Conservation (phyloP, 2,329 filamentous ascomycete species). For the Diaporthe citri region DNA sequence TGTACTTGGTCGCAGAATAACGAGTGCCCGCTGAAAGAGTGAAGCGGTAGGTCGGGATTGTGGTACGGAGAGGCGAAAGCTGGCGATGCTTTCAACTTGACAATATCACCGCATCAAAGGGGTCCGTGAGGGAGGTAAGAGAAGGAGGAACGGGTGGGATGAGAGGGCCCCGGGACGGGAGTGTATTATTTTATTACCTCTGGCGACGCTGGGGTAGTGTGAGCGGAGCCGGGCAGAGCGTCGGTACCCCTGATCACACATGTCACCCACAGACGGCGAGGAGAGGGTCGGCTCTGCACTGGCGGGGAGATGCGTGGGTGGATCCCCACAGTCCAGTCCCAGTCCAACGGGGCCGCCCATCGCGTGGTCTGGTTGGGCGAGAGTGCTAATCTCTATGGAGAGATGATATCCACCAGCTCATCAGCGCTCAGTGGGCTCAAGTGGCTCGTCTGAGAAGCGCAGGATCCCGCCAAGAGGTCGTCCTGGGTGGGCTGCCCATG, state of each 20-base stretch:
- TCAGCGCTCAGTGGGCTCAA: conserved; percentile 17
- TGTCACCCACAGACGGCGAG: conserved; percentile 22
- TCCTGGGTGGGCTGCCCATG: conserved; percentile 10
- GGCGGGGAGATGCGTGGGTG: conserved; percentile 31
- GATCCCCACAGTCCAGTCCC: conserved; percentile 29
- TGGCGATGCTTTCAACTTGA: conserved; percentile 61
- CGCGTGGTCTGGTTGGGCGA: conserved; percentile 19
- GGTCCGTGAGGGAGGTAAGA: conserved; percentile 56
- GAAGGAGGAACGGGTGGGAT: conserved; percentile 50
- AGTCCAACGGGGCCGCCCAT: conserved; percentile 30
- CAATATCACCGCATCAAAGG: conserved; percentile 63
- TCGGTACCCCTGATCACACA: conserved; percentile 31
- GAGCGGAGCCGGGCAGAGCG: conserved; percentile 33
- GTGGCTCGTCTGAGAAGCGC: conserved; percentile 13
- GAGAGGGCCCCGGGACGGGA: conserved; percentile 47
- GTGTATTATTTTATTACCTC: conserved; percentile 58
- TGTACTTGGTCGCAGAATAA: conserved; percentile 53
- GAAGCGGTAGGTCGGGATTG: conserved; percentile 74
- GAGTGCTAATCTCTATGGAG: conserved; percentile 29
- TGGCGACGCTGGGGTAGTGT: conserved; percentile 37
- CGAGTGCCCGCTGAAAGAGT: conserved; percentile 90
- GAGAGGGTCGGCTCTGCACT: conserved; percentile 22
- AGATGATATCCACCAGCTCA: conserved; percentile 28
- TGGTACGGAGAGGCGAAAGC: conserved; percentile 64
- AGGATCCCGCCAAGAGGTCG: conserved; percentile 23